Base-by-base conservation (phyloP, 2,329 filamentous ascomycete species). In the Ascochyta pisi region DNA sequence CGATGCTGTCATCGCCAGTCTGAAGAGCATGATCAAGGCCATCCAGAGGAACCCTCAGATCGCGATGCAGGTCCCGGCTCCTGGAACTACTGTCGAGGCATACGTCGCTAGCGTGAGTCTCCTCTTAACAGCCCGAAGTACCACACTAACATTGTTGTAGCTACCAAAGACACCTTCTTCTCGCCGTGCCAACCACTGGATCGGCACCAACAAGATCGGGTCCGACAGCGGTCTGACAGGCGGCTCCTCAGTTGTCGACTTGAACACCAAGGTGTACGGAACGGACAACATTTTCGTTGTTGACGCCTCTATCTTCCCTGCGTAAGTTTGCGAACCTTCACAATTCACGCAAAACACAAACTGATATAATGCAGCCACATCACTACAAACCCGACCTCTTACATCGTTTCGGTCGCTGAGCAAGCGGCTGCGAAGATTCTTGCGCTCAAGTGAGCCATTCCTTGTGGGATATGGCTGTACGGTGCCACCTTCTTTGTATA, bases 1-100 rank as follows among this genome's bases (percentile, higher is more conserved):
- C 22, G 81, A 82, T 43, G 85, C 86, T n/a, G 85, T 89, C n/a
- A 83, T 86, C 46, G 77, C 81, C 43, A 85, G 86, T 24, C 83
- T 90, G 66, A 82, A 89, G 73, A 84, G 84, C 58, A 73, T 90
- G 54, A 78, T 84, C 45, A 73, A 78, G 1, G 80, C 84, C 3
- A 77, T 89, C 16, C 76, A 78, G 29, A 81, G 78, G 29, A 80
- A 88, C 41, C 73, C 81, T 13, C 77, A 79, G 44, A 81, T 90
- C 19, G 82, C 79, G n/a, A 84, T 84, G 70, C 76, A 84, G 39
- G 80, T 83, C 44, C 87, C 87, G 0, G 52, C 67, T 1, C 64
- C 81, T 1, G 73, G 81, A 48, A 78, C 78, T 9, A 83, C 82
- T 0, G 82, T 84, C 5, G 80, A 84, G 41, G 78, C 82, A 51